These are phyloP conservation scores for Smittium mucronatum DNA, from an alignment of 371 early-diverging fungal species.

Conservation along the genomic window DNA sequence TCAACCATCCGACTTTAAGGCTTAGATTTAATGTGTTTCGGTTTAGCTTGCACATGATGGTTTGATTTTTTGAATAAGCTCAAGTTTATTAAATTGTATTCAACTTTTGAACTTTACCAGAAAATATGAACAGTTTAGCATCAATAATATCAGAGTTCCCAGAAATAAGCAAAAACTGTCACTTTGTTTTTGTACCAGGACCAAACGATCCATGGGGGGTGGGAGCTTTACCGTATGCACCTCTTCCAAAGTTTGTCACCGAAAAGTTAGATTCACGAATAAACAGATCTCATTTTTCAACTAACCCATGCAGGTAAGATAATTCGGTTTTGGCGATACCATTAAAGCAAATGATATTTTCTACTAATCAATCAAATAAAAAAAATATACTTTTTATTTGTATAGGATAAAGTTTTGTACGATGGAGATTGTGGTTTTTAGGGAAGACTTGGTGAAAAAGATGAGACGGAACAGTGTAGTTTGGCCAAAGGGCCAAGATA, in stretches of 20 bases:
- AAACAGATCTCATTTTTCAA: conserved; percentile 47
- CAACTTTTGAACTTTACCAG: conserved; percentile 20
- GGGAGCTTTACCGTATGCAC: conserved; percentile 53
- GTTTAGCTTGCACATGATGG: too few species aligned
- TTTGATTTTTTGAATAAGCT: background rate
- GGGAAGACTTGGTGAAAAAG: conserved; percentile 64
- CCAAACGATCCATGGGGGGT: conserved; percentile 69
- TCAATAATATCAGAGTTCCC: conserved; percentile 62
- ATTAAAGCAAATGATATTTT: too few species aligned
- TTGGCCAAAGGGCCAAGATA: conserved; percentile 36
- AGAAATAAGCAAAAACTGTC: conserved; percentile 43
- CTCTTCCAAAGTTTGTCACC: conserved; percentile 59
- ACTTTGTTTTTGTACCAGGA: conserved; percentile 84
- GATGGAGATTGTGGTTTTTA: conserved; percentile 73
- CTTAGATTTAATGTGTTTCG: too few species aligned
- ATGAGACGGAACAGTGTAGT: conserved; percentile 63
- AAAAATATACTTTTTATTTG: background rate
- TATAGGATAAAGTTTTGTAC: conserved; percentile 63
- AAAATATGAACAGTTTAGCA: conserved; percentile 53
- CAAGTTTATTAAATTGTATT: background rate
- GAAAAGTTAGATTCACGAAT: conserved; percentile 41
- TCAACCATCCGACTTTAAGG: too few species aligned
- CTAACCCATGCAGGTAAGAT: conserved; percentile 67
- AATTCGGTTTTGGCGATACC: conserved; percentile 21
- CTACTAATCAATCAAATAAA: background rate